A percentile compares a stretch with the other conserved stretches of the same genome.
Conservation (phyloP, 139 green algal species). For the Coelastrella sp. region DNA sequence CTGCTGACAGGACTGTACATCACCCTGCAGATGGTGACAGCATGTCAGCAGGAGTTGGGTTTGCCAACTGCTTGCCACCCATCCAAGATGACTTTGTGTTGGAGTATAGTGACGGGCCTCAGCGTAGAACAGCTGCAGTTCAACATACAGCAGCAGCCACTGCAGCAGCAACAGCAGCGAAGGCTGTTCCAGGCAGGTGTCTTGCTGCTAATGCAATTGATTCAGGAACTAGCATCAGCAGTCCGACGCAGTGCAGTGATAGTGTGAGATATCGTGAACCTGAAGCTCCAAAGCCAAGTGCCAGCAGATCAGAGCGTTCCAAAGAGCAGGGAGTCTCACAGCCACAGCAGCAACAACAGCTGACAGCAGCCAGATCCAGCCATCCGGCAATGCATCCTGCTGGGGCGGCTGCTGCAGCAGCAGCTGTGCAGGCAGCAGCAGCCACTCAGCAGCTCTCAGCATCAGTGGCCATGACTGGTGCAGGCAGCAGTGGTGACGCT, state of each 20-base stretch:
- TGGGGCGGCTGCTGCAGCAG: conserved; percentile 9
- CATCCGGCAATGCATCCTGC: neutral
- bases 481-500: neutral
- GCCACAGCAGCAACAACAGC: conserved; percentile 11
- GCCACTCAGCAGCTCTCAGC: too few relatives aligned
- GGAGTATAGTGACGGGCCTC: conserved; percentile 13
- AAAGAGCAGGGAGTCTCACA: too few relatives aligned
- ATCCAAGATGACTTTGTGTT: conserved; percentile 35
- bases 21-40: neutral
- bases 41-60: neutral
- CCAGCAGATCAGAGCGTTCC: too few relatives aligned
- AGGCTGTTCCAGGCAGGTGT: neutral
- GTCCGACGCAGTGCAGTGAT: too few relatives aligned
- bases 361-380: neutral
- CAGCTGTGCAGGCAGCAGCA: neutral
- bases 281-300: too few relatives aligned
- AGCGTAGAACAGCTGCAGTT: neutral
- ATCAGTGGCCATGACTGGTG: neutral
- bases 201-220: neutral
- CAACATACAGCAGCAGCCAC: neutral
- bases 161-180: neutral
- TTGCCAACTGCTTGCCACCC: conserved; percentile 37
- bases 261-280: too few relatives aligned
- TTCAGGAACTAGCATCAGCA: neutral
- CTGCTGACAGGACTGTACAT: conserved; percentile 1